Conservation (phyloP, 2,329 filamentous ascomycete genomes). For the Beauveria pseudobassiana region DNA sequence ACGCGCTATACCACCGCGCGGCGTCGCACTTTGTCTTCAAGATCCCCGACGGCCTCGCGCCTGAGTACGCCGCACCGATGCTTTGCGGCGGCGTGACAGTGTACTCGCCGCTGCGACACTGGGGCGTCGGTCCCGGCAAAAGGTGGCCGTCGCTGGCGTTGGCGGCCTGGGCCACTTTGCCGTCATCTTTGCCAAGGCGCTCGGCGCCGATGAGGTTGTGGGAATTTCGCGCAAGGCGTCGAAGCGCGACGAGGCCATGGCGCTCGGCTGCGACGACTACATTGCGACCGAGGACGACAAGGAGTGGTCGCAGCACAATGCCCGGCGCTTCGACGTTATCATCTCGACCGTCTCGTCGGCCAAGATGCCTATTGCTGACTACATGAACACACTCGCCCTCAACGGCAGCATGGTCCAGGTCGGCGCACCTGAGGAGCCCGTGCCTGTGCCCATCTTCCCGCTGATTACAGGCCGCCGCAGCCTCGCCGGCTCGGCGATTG, state of each 20-base stretch:
- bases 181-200: slow-evolving; percentile 58
- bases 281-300: slow-evolving; percentile 38
- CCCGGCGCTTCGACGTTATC: slow-evolving; percentile 48
- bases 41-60: slow-evolving; percentile 35
- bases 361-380: slow-evolving; percentile 52
- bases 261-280: slow-evolving; percentile 49
- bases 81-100: slow-evolving; percentile 65
- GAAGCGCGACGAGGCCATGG: slow-evolving; percentile 48
- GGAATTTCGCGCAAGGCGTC: slow-evolving; percentile 46
- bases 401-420: slow-evolving; percentile 20
- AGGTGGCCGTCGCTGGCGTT: slow-evolving; percentile 58
- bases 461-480: slow-evolving; percentile 47
- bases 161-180: slow-evolving; percentile 65
- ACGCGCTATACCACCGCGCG: slow-evolving; percentile 27
- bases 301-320: slow-evolving; percentile 47
- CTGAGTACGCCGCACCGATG: slow-evolving; percentile 50
- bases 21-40: slow-evolving; percentile 41
- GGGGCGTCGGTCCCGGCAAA: slow-evolving; percentile 60
- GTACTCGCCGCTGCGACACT: slow-evolving; percentile 53
- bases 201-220: slow-evolving; percentile 55
- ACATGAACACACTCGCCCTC: slow-evolving; percentile 25
- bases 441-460: slow-evolving; percentile 41
- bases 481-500: slow-evolving; percentile 36
- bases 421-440: slow-evolving; percentile 44
- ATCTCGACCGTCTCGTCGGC: slow-evolving; percentile 46